A percentile compares a stretch with the other conserved stretches of the same genome.
These are phyloP conservation scores for Artemisia annua DNA, from an alignment of 129 eudicot genomes.

Conservation along the genomic window DNA sequence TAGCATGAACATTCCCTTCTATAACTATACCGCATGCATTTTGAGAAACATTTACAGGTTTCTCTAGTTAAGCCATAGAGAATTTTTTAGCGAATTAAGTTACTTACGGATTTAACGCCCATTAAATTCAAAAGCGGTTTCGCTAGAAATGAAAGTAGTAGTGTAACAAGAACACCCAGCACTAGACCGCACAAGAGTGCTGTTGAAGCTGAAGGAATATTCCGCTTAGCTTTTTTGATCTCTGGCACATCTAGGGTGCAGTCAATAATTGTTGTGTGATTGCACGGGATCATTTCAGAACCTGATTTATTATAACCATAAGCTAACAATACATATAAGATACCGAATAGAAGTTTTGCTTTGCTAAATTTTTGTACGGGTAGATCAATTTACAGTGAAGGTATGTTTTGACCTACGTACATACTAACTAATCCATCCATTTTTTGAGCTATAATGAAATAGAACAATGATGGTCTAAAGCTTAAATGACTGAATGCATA, in stretches of 20 bases:
- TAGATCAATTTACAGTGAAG: too few relatives aligned
- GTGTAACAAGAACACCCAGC: slow-evolving; percentile 59
- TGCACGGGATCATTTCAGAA: slow-evolving; percentile 14
- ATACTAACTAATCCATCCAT: too few relatives aligned
- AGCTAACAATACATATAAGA: neutral
- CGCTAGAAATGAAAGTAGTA: slow-evolving; percentile 53
- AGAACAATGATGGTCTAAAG: too few relatives aligned
- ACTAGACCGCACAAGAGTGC: slow-evolving; percentile 56
- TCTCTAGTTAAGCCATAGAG: too few relatives aligned
- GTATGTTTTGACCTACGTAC: too few relatives aligned
- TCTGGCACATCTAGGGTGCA: neutral
- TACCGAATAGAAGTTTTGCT: neutral
- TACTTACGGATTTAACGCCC: slow-evolving; percentile 74
- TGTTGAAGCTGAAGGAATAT: slow-evolving; percentile 77
- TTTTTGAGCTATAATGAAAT: too few relatives aligned
- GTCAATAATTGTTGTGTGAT: slow-evolving; percentile 12
- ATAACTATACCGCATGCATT: too few relatives aligned
- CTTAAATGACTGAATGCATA: neutral
- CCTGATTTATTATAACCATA: slow-evolving; percentile 18
- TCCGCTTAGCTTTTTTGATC: slow-evolving; percentile 28
- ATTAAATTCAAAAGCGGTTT: slow-evolving; percentile 54
- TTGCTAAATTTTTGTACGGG: too few relatives aligned
- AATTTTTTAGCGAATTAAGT: neutral
- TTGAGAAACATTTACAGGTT: too few relatives aligned
- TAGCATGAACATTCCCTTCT: too few relatives aligned